Conservation (phyloP, 108 stramenopile genomes). For the Pseudonitzschia delicatissima region DNA sequence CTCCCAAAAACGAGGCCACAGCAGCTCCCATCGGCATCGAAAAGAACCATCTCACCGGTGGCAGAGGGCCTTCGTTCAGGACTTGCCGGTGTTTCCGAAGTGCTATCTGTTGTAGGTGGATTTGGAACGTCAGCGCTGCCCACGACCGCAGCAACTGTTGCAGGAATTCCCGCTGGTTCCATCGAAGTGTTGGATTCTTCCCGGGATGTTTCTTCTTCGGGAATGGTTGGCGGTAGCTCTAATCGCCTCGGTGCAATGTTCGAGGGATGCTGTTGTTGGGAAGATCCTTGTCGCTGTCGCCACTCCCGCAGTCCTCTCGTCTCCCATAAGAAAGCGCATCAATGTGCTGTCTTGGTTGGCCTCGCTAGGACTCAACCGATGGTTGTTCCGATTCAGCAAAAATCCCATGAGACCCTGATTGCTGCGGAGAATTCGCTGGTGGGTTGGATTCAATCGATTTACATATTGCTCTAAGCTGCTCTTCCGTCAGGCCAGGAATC, state of each 20-base stretch:
- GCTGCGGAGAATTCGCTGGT: constrained; percentile 45
- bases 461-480: constrained; percentile 58
- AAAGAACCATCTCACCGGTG: not conserved
- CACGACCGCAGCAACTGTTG: not conserved
- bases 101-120: not conserved
- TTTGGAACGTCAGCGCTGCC: not conserved
- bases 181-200: too few species aligned
- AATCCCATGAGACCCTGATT: constrained; percentile 48
- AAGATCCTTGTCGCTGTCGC: not conserved
- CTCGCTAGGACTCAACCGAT: constrained; percentile 37
- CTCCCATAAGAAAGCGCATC: constrained; percentile 44
- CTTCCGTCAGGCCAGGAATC: constrained; percentile 64
- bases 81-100: not conserved
- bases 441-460: constrained; percentile 52
- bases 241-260: not conserved
- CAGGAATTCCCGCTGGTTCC: not conserved
- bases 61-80: not conserved
- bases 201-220: constrained; percentile 6
- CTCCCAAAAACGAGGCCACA: not conserved
- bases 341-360: not conserved
- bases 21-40: constrained; percentile 15
- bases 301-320: constrained; percentile 31
- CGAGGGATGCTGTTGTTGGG: not conserved
- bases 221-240: constrained; percentile 13
- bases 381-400: constrained; percentile 21